phyloP scores from a whole-genome alignment of 257 asterid species.

The Rauvolfia tetraphylla region DNA sequence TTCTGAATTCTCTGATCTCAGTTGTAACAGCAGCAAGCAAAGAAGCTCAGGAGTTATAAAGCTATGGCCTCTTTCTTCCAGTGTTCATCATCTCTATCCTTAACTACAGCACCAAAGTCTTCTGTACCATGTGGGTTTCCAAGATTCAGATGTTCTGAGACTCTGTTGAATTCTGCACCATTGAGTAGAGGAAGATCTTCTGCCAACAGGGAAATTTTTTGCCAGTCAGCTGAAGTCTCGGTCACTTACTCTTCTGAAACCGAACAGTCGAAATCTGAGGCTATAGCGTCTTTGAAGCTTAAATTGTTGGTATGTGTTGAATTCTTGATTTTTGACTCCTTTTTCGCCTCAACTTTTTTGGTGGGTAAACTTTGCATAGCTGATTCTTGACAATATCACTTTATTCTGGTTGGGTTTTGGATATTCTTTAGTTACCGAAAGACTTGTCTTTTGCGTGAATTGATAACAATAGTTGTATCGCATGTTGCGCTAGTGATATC shows the following conservation, averaged over 20 bases:
- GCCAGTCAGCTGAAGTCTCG: slow-evolving; percentile 43
- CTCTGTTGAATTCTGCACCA: not conserved
- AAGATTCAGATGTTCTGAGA: slow-evolving; percentile 8
- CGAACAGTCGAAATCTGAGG: slow-evolving; percentile 29
- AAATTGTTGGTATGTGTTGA: slow-evolving; percentile 55
- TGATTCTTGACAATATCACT: not conserved
- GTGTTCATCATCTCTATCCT: slow-evolving; percentile 20
- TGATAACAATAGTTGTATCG: not conserved
- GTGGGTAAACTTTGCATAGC: not conserved
- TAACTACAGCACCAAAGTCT: slow-evolving; percentile 25
- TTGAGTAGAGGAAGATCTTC: slow-evolving; percentile 24
- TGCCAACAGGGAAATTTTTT: slow-evolving; percentile 19
- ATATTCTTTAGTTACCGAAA: not conserved
- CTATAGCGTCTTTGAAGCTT: slow-evolving; percentile 49
- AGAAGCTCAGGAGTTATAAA: not conserved
- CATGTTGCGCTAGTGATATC: not conserved
- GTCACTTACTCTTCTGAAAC: slow-evolving; percentile 33
- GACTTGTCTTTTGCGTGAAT: not conserved
- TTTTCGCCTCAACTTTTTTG: not conserved
- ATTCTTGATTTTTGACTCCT: not conserved
- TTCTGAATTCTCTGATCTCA: not conserved
- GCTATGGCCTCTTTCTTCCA: slow-evolving; percentile 63
- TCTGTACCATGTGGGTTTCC: slow-evolving; percentile 12
- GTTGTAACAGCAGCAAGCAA: too few relatives aligned
- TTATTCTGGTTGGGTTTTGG: too few relatives aligned